Percentiles rank a stretch among this genome's conserved stretches.
These are phyloP conservation scores for Tricholoma saponaceum DNA, from an alignment of 768 basidiomycete species.

Conservation along the genomic window DNA sequence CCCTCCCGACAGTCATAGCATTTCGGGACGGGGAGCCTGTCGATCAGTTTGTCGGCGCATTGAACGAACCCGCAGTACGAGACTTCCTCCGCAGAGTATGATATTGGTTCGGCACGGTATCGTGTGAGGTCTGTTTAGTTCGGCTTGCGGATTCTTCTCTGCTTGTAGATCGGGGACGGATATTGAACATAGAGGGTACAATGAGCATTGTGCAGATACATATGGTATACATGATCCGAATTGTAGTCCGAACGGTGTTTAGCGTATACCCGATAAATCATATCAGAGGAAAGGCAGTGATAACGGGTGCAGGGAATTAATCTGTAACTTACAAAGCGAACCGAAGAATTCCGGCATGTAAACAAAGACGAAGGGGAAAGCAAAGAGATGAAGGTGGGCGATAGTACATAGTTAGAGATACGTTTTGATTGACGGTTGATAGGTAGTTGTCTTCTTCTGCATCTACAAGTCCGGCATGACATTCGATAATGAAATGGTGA, in stretches of 20 bases:
- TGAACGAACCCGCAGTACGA: slow-evolving; percentile 38
- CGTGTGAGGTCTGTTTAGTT: too few relatives aligned
- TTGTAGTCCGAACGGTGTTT: background rate
- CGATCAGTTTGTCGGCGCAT: slow-evolving; percentile 61
- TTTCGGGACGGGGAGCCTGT: slow-evolving; percentile 61
- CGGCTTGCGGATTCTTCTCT: too few relatives aligned
- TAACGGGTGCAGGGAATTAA: background rate
- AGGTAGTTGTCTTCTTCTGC: slow-evolving; percentile 6
- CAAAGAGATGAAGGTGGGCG: background rate
- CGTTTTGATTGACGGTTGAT: slow-evolving; percentile 1
- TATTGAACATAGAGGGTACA: background rate
- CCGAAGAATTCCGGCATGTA: slow-evolving; percentile 5
- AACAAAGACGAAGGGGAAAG: background rate
- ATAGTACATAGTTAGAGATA: slow-evolving; percentile 12
- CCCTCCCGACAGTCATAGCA: slow-evolving; percentile 78
- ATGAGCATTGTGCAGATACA: background rate
- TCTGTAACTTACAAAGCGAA: background rate
- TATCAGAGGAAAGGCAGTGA: background rate
- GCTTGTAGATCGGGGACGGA: background rate
- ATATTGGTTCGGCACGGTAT: background rate
- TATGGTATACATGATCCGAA: background rate
- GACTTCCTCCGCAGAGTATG: slow-evolving; percentile 43
- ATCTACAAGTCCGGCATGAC: slow-evolving; percentile 17
- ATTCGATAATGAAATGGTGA: background rate
- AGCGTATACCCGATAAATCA: background rate